Percentiles rank a stretch among this genome's conserved stretches.
phyloP scores from a whole-genome alignment of 1,139 yeast species.

The Hansenula anomala region DNA sequence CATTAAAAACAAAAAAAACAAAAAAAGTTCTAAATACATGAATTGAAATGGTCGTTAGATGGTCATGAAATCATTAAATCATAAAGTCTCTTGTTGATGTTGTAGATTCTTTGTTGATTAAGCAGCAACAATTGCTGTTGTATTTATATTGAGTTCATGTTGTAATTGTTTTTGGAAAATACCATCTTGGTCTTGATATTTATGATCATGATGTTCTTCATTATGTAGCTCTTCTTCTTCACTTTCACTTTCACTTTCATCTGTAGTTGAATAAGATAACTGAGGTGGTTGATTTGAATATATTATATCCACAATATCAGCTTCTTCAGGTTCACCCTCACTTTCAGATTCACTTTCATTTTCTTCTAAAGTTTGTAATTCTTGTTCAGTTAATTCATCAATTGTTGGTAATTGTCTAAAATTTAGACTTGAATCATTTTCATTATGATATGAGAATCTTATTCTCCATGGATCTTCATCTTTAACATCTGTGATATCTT shows the following conservation, averaged over 20 bases:
- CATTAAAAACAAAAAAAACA: no score
- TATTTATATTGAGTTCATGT: no score
- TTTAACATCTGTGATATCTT: not conserved
- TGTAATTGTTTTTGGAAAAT: no score
- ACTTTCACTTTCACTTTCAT: constrained; percentile 1
- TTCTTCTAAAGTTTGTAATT: constrained; percentile 32
- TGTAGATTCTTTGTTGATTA: no score
- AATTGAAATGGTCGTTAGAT: no score
- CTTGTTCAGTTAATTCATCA: constrained; percentile 53
- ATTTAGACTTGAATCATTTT: constrained; percentile 2
- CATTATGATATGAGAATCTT: not conserved
- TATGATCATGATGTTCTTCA: not conserved
- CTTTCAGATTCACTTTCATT: constrained; percentile 22
- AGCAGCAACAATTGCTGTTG: no score
- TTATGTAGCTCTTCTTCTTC: not conserved
- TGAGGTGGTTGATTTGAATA: constrained; percentile 1
- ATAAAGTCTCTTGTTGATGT: no score
- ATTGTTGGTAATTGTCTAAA: constrained; percentile 18
- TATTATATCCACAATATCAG: constrained; percentile 1
- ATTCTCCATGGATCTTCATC: not conserved
- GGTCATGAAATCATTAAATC: no score
- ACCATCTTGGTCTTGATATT: no score
- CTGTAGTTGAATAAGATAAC: constrained; percentile 1
- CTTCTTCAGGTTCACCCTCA: constrained; percentile 28
- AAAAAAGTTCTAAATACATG: no score